Conservation (phyloP, 1,284 basidiomycete genomes). For the Cryptococcus hybrid region DNA sequence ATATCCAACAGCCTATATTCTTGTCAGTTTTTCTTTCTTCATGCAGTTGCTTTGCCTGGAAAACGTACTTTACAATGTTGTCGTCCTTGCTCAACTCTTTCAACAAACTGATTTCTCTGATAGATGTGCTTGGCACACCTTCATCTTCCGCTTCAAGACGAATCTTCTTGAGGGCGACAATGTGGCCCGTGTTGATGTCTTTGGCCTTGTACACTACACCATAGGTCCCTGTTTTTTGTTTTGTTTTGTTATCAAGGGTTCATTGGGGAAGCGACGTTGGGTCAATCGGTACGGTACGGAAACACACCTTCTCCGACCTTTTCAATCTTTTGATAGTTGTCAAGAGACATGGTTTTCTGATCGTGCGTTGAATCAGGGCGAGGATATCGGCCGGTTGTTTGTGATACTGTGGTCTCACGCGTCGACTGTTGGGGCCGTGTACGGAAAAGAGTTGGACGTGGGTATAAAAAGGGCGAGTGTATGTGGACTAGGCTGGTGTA, state of each 20-base stretch:
- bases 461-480: too few species aligned
- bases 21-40: neutral
- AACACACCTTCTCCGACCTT: conserved; percentile 64
- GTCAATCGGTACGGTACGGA: neutral
- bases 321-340: conserved; percentile 66
- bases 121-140: conserved; percentile 95
- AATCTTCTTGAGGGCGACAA: conserved; percentile 97
- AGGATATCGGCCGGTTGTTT: neutral
- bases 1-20: conserved; percentile 88
- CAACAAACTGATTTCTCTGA: conserved; percentile 92
- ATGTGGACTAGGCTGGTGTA: neutral
- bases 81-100: conserved; percentile 92
- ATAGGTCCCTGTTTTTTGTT: conserved; percentile 73
- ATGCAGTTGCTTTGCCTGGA: neutral
- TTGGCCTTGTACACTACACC: conserved; percentile 96
- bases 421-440: neutral
- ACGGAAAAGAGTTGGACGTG: neutral
- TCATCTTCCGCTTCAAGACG: conserved; percentile 91
- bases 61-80: conserved; percentile 72
- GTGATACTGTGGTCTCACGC: too few species aligned
- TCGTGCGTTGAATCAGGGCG: neutral
- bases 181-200: conserved; percentile 69
- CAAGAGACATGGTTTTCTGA: conserved; percentile 36
- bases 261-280: too few species aligned
- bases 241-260: neutral